Evolutionary conservation across 1,284 basidiomycete species (phyloP).

Genomic region (Sporisorium graminicola): DNA sequence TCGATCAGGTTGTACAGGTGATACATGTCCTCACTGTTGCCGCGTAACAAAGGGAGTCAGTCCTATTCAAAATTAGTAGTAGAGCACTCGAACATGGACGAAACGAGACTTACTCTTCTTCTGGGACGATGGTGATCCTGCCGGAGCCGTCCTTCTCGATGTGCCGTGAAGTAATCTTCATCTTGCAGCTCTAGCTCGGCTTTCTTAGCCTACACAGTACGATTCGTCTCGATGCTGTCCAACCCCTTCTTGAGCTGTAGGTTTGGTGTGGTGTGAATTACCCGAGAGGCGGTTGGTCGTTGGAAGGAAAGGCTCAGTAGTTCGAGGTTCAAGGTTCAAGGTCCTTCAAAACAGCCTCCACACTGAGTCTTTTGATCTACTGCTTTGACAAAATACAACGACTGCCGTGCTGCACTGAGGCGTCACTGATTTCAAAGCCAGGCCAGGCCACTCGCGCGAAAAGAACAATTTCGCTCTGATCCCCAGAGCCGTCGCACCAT

Average conservation of each 20-base stretch:
- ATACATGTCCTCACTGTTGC: slow-evolving; percentile 90
- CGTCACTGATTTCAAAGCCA: slow-evolving; percentile 26
- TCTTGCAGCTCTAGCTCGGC: slow-evolving; percentile 22
- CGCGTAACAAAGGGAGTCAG: not conserved
- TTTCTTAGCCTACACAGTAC: not conserved
- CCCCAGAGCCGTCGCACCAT: not conserved
- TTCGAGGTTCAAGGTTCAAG: not conserved
- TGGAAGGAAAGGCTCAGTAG: not conserved
- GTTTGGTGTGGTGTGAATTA: too few species aligned
- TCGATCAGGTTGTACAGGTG: slow-evolving; percentile 96
- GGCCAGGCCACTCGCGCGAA: slow-evolving; percentile 13
- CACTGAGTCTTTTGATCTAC: slow-evolving; percentile 5
- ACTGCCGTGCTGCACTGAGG: slow-evolving; percentile 15
- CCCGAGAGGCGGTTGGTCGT: slow-evolving; percentile 3
- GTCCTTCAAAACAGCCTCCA: slow-evolving; percentile 15
- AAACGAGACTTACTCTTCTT: slow-evolving; percentile 63
- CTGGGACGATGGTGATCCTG: slow-evolving; percentile 61
- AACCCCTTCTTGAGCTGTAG: not conserved
- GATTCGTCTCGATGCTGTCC: not conserved
- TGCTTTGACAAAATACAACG: not conserved
- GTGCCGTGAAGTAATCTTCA: slow-evolving; percentile 66
- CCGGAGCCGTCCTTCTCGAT: slow-evolving; percentile 68
- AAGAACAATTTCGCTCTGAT: slow-evolving; percentile 2
- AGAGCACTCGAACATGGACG: not conserved
- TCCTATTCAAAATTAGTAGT: not conserved